Percentiles rank a stretch among this genome's conserved stretches.
phyloP scores from a whole-genome alignment of 371 early-diverging fungal genomes.

The Nematocida displodere region DNA sequence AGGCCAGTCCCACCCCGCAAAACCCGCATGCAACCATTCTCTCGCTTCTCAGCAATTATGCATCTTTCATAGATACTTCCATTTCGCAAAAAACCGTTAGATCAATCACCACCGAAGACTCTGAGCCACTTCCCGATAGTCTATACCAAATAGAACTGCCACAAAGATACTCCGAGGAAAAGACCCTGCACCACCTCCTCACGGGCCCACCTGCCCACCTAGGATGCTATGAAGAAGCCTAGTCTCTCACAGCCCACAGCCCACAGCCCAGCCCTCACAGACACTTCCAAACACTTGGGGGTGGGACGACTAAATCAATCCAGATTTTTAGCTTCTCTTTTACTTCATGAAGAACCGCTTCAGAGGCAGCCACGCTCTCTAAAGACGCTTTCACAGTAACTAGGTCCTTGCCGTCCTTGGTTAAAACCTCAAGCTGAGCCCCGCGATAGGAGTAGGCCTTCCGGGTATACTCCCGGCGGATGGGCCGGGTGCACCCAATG shows the following conservation, averaged over 20 bases:
- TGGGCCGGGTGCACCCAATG: background rate
- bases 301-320: slow-evolving; percentile 31
- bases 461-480: background rate
- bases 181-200: slow-evolving; percentile 9
- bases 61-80: too few relatives aligned
- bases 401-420: slow-evolving; percentile 9
- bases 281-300: slow-evolving; percentile 1
- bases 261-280: background rate
- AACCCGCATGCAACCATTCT: too few relatives aligned
- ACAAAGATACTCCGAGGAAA: background rate
- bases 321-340: slow-evolving; percentile 26
- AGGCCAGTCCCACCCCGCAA: too few relatives aligned
- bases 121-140: too few relatives aligned
- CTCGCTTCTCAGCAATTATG: too few relatives aligned
- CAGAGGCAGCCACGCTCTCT: background rate
- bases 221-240: slow-evolving; percentile 16
- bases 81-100: slow-evolving; percentile 14
- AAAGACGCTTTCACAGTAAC: background rate
- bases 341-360: slow-evolving; percentile 20
- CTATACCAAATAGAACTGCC: background rate
- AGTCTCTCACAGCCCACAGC: background rate
- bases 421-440: background rate
- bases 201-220: background rate
- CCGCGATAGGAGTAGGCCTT: slow-evolving; percentile 20
- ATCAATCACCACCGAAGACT: background rate